Evolutionary conservation across 306 rosid species (phyloP), one percentile per base, ranked within the genome.

Genomic region (Vicia faba): DNA sequence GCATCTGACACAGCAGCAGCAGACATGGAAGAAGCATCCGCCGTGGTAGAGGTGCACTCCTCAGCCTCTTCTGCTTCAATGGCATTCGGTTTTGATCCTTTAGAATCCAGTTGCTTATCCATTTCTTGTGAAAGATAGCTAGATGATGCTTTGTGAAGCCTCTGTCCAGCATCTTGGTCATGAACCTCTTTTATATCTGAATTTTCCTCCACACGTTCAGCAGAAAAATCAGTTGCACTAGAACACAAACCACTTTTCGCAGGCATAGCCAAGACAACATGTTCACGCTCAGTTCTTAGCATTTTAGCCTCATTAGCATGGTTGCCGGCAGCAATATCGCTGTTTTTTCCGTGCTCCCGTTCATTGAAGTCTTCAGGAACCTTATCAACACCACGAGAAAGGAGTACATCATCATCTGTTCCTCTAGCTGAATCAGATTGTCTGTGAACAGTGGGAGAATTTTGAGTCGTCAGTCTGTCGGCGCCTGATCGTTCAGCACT

Each of bases 1-100:
- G 43, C 57, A 60, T 63, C 91, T 53, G 84, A 50, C 8, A 53
- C 78, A 60, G 53, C 84, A 36, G 43, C 80, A 61, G 83, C 82
- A 43, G 84, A 79, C 45, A 79, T n/a, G 12, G 82, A 80, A 81
- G 85, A 75, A 64, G 80, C 56, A 48, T 84, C 92, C 67, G 85
- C 87, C 53, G 81, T 79, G 71, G 84, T 78, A 53, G 87, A 86
- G 44, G 88, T 79, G 78, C 88, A 83, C 66, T 86, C 90, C 71
- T 84, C 92, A 26, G 88, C 84, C 40, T 82, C 91, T n/a, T 71
- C 84, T 35, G 70, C 64, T 78, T 88, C 82, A 29, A 33, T 14
- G 41, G 68, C 67, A 73, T 78, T 43, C 79, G 77, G 48, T 67
- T 79, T 84, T 40, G 78, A 66, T 11, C 43, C 72, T 73, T 71